These are phyloP conservation scores for Grosmannia clavigera DNA, from an alignment of 2,329 filamentous ascomycete genomes.

Conservation along the genomic window DNA sequence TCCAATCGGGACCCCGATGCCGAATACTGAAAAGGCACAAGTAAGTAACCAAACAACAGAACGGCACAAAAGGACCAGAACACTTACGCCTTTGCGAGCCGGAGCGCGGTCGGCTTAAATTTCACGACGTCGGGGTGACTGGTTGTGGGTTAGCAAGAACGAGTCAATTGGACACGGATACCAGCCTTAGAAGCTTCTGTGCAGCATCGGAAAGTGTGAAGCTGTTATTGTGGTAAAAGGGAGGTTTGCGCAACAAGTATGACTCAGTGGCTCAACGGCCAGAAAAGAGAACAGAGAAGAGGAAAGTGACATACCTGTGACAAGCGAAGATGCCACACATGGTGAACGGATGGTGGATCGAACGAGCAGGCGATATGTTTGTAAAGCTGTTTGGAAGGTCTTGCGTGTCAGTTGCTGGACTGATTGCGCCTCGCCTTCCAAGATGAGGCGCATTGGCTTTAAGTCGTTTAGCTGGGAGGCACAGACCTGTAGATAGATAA, in stretches of 20 bases:
- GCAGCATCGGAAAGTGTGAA: conserved; percentile 3
- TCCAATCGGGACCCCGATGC: conserved; percentile 97
- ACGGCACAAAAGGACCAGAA: conserved; percentile 15
- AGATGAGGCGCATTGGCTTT: neutral
- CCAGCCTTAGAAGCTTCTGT: neutral
- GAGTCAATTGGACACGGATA: neutral
- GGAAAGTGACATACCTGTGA: conserved; percentile 54
- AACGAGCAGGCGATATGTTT: no score
- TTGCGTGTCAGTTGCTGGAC: neutral
- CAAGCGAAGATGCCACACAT: conserved; percentile 99
- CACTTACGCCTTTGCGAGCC: conserved; percentile 82
- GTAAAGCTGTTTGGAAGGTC: neutral
- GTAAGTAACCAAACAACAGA: conserved; percentile 16
- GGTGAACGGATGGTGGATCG: conserved; percentile 10
- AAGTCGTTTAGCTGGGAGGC: neutral
- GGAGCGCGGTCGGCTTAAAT: conserved; percentile 90
- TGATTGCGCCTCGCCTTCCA: neutral
- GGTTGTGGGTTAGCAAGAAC: conserved; percentile 13
- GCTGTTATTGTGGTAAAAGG: conserved; percentile 14
- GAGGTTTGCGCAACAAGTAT: conserved; percentile 14
- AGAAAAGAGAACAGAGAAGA: neutral
- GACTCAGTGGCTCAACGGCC: conserved; percentile 23
- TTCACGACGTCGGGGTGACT: conserved; percentile 88
- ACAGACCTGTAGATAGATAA: neutral
- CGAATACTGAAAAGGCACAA: conserved; percentile 51